These are phyloP conservation scores for Zanthoxylum bungeanum DNA, from an alignment of 345 rosid species.

Conservation along the genomic window DNA sequence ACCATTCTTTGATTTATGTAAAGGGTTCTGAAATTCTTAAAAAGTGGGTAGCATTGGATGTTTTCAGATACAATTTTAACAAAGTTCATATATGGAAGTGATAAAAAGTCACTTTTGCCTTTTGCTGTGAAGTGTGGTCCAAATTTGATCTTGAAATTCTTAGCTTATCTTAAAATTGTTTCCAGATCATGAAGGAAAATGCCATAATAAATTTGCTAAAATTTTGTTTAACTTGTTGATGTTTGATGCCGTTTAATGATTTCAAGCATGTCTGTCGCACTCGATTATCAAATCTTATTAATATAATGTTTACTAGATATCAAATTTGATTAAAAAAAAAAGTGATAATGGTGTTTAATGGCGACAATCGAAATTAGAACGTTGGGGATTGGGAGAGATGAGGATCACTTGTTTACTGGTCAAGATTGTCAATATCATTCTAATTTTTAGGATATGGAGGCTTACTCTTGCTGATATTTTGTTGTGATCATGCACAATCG, in stretches of 20 bases:
- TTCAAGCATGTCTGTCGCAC: not conserved
- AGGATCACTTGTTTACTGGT: not conserved
- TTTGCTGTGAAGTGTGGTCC: not conserved
- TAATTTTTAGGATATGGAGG: not conserved
- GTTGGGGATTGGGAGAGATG: not conserved
- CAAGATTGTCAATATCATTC: not conserved
- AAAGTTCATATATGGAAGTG: not conserved
- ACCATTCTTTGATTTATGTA: not conserved
- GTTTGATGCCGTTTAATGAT: not conserved
- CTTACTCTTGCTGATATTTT: slow-evolving; percentile 14
- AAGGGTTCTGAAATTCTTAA: not conserved
- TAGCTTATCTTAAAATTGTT: not conserved
- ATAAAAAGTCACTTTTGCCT: not conserved
- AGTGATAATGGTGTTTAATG: not conserved
- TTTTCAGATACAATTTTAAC: not conserved
- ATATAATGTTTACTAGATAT: not conserved
- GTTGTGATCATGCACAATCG: slow-evolving; percentile 15
- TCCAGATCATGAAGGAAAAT: not conserved
- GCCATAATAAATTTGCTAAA: not conserved
- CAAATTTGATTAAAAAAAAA: not conserved
- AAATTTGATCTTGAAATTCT: not conserved
- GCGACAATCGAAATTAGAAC: not conserved
- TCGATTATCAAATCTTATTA: not conserved
- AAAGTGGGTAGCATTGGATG: not conserved
- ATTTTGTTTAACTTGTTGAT: not conserved